Percentiles rank a stretch among this genome's conserved stretches.
phyloP scores from a whole-genome alignment of 306 rosid species.

The Pterocarpus macrocarpus region DNA sequence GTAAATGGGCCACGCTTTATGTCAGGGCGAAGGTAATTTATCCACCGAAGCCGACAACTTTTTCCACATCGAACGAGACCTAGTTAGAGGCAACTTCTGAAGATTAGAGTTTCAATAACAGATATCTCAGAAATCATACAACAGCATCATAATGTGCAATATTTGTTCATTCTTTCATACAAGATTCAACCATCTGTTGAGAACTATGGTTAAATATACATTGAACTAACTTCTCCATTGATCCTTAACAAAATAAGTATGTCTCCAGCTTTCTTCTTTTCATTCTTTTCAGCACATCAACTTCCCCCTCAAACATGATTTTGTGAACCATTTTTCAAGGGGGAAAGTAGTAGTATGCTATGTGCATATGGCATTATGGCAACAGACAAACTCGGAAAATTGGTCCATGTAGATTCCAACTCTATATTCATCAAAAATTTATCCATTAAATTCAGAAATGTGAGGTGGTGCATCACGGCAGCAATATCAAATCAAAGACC shows the following conservation, averaged over 20 bases:
- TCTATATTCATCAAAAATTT: not conserved
- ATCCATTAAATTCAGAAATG: not conserved
- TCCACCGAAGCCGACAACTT: constrained; percentile 63
- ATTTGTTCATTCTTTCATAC: not conserved
- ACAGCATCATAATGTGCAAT: not conserved
- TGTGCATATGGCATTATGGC: not conserved
- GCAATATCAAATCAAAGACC: not conserved
- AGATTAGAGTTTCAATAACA: constrained; percentile 2
- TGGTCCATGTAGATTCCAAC: not conserved
- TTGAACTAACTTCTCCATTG: constrained; percentile 1
- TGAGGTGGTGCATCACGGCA: not conserved
- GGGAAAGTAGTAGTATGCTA: not conserved
- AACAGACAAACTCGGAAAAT: not conserved
- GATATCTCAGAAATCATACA: not conserved
- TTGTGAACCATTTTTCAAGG: constrained; percentile 3
- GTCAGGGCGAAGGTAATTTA: constrained; percentile 62
- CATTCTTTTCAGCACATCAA: not conserved
- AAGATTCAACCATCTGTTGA: not conserved
- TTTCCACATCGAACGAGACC: constrained; percentile 65
- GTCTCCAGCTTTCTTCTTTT: not conserved
- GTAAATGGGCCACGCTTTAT: constrained; percentile 61
- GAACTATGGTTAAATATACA: not conserved
- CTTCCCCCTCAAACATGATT: not conserved
- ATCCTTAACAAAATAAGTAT: not conserved
- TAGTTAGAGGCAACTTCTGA: constrained; percentile 13